Percentiles rank a stretch among this genome's conserved stretches.
Conservation (phyloP, 2,329 filamentous ascomycete genomes). For the Aspergillus sp. region DNA sequence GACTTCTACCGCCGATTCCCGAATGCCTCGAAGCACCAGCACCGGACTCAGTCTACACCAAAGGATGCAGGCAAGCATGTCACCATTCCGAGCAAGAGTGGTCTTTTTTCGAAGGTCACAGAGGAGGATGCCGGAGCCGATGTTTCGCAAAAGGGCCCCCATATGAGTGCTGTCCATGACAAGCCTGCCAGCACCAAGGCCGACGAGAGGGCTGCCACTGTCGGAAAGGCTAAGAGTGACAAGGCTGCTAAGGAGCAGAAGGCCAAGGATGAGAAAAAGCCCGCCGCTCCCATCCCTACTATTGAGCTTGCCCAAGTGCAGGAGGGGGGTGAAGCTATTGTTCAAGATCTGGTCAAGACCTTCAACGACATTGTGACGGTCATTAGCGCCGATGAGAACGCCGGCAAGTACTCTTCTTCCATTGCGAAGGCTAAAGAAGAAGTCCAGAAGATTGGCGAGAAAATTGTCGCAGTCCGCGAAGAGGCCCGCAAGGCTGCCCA, state of each 20-base stretch:
- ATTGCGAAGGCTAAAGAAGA: constrained; percentile 82
- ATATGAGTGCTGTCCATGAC: constrained; percentile 37
- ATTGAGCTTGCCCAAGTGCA: constrained; percentile 73
- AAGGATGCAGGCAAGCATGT: constrained; percentile 61
- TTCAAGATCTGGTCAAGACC: constrained; percentile 90
- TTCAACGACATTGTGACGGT: constrained; percentile 93
- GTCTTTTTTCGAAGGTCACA: constrained; percentile 71
- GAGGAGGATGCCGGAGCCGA: constrained; percentile 57
- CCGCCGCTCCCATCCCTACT: constrained; percentile 47
- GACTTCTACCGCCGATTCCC: constrained; percentile 86
- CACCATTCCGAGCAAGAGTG: constrained; percentile 77
- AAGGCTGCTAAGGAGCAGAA: constrained; percentile 19
- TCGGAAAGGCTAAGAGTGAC: constrained; percentile 26
- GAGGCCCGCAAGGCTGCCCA: constrained; percentile 65
- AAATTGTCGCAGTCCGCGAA: constrained; percentile 68
- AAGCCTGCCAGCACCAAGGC: constrained; percentile 22
- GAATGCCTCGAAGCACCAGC: constrained; percentile 43
- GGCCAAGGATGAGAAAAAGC: constrained; percentile 29
- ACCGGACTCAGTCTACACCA: constrained; percentile 27
- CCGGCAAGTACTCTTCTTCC: constrained; percentile 67
- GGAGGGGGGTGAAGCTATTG: constrained; percentile 73
- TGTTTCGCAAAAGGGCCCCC: constrained; percentile 43
- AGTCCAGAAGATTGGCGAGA: constrained; percentile 66
- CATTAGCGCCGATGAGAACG: constrained; percentile 77
- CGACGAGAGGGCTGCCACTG: constrained; percentile 21